Evolutionary conservation across 2,329 filamentous ascomycete species (phyloP).

Genomic region (Sclerotiophoma versabilis): DNA sequence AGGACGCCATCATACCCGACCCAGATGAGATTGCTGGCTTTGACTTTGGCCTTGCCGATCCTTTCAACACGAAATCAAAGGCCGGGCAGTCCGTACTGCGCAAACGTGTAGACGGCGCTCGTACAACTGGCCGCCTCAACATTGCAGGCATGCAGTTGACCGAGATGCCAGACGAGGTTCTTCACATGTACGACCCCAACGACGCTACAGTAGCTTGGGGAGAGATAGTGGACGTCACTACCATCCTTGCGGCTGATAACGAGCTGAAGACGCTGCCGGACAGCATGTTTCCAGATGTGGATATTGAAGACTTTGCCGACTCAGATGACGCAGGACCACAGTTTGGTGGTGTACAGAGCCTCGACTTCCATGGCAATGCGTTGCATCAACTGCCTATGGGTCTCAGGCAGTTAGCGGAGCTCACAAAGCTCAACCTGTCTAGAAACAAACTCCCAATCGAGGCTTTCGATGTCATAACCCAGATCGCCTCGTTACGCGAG

Average conservation of each 20-base stretch:
- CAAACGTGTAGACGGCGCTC: slow-evolving; percentile 74
- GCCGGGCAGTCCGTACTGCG: slow-evolving; percentile 72
- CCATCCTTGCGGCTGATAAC: slow-evolving; percentile 88
- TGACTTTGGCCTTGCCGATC: slow-evolving; percentile 70
- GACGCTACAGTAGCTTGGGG: slow-evolving; percentile 78
- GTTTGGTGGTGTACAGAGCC: slow-evolving; percentile 79
- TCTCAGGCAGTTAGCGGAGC: slow-evolving; percentile 71
- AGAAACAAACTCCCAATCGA: slow-evolving; percentile 80
- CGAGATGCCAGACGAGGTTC: slow-evolving; percentile 79
- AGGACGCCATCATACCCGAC: slow-evolving; percentile 43
- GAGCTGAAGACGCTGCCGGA: slow-evolving; percentile 79
- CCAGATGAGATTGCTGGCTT: slow-evolving; percentile 52
- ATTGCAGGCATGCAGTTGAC: slow-evolving; percentile 84
- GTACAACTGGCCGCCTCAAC: slow-evolving; percentile 82
- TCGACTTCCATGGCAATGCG: slow-evolving; percentile 87
- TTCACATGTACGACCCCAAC: slow-evolving; percentile 83
- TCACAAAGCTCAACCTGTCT: slow-evolving; percentile 85
- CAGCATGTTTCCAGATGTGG: slow-evolving; percentile 76
- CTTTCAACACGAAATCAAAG: slow-evolving; percentile 72
- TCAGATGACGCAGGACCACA: slow-evolving; percentile 73
- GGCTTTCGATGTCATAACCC: slow-evolving; percentile 74
- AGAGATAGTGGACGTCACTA: slow-evolving; percentile 85
- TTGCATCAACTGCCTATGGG: slow-evolving; percentile 77
- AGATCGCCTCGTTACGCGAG: slow-evolving; percentile 76
- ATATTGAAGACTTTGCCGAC: slow-evolving; percentile 61